Evolutionary conservation across 1,139 yeast species (phyloP), one percentile per base, ranked within the genome.

Genomic region (Pneumocystis canis): DNA sequence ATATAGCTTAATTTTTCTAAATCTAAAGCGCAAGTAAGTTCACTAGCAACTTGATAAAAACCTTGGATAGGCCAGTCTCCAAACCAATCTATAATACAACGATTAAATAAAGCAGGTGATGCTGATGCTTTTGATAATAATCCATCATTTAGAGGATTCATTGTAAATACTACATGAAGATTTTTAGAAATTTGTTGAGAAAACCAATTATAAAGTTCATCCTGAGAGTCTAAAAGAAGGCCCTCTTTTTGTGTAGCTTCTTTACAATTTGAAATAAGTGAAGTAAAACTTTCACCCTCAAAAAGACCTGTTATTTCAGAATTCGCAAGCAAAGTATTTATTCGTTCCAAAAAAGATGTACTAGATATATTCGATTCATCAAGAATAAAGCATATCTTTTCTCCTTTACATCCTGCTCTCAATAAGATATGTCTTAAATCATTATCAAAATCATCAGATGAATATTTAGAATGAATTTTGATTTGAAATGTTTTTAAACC

Each of bases 231-330:
- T 35, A 88, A 73, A 40, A 83, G 73, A 5, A 84, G 71, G 0
- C 95, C 95, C 61, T 81, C 83, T 2, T 80, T 71, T 59, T 79
- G 79, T 0, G 88, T 80, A 60, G 82, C 83, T 33, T 83, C 85
- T 31, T 78, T 74, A 66, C 95, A 84, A 1, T 80, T 70, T 1
- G 75, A 75, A 78, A 87, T 77, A 62, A 89, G 73, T 2, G 78
- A 67, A 0, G 76, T 75, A 62, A 76, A 79, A 16, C 87, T 90
- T 14, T 88, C 95, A 0, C 84, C 92, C 67, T 83, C 89, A 72
- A 88, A 92, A 28, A 92, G 75, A 1, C 96, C 97, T 0, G 97
- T 97, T 31, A 89, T 81, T 69, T 90, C 97, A 0, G 96, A 88
- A 72, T 90, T 92, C 0, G 97, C 97, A 47, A 92, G 77, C 35